phyloP scores from a whole-genome alignment of 2,329 filamentous ascomycete species.

The Ceratocystis huliohia region DNA sequence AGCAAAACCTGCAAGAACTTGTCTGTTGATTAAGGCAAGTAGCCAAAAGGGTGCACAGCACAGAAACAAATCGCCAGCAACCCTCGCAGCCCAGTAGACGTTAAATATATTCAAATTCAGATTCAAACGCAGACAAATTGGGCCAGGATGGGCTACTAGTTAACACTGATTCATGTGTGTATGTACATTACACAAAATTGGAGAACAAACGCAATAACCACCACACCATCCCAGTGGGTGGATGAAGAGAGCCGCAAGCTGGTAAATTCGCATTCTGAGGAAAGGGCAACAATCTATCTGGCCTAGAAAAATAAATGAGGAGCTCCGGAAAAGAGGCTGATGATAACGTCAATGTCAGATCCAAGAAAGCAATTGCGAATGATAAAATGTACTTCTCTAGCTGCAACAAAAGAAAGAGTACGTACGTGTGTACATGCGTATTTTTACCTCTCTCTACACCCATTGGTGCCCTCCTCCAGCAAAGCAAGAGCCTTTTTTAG shows the following conservation, averaged over 20 bases:
- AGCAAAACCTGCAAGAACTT: not conserved
- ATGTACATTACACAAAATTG: not conserved
- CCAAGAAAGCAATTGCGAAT: not conserved
- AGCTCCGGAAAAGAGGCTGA: not conserved
- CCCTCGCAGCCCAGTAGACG: too few species aligned
- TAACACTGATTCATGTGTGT: too few species aligned
- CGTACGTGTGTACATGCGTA: not conserved
- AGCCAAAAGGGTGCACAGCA: not conserved
- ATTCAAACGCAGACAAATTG: too few species aligned
- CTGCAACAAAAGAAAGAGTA: not conserved
- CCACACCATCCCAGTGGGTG: not conserved
- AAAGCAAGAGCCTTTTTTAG: not conserved
- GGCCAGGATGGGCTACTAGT: too few species aligned
- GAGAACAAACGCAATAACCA: not conserved
- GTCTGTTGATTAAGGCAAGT: not conserved
- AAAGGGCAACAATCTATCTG: not conserved
- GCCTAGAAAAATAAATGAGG: not conserved
- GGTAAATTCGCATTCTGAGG: not conserved
- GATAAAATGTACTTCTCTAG: not conserved
- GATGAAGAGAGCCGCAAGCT: slow-evolving; percentile 3
- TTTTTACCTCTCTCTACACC: not conserved
- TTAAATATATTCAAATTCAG: too few species aligned
- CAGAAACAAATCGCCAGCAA: not conserved
- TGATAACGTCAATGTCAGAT: not conserved
- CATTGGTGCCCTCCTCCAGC: not conserved